Evolutionary conservation across 495 filamentous ascomycete genomes (phyloP).

Genomic region (Xylaria nigripes): DNA sequence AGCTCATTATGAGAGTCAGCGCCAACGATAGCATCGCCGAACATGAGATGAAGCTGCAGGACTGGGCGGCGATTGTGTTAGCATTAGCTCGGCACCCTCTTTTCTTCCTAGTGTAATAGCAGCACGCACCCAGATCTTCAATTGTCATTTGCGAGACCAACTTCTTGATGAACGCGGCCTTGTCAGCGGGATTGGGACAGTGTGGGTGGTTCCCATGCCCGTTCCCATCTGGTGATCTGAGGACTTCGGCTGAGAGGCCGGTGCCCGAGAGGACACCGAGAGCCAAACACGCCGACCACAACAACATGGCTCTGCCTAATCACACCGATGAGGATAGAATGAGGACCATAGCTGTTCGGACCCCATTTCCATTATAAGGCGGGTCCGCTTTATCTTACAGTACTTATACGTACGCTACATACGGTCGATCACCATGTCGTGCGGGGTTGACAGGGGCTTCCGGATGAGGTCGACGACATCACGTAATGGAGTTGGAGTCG

Average conservation of each 20-base stretch:
- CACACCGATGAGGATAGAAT: not conserved
- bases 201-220: not conserved
- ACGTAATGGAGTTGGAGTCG: too few species aligned
- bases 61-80: slow-evolving; percentile 13
- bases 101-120: not conserved
- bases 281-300: not conserved
- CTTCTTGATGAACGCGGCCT: slow-evolving; percentile 16
- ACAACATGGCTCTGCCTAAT: not conserved
- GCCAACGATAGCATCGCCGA: slow-evolving; percentile 36
- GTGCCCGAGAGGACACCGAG: not conserved
- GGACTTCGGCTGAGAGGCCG: not conserved
- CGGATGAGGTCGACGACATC: too few species aligned
- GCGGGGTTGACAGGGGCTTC: too few species aligned
- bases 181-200: not conserved
- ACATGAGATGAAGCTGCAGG: slow-evolving; percentile 38
- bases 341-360: too few species aligned
- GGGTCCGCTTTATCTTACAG: too few species aligned
- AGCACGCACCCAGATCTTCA: slow-evolving; percentile 21
- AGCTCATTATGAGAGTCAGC: slow-evolving; percentile 32
- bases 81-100: not conserved
- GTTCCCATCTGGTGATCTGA: not conserved
- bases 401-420: too few species aligned
- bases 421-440: too few species aligned
- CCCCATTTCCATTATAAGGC: too few species aligned
- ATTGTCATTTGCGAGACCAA: slow-evolving; percentile 26